Base-by-base conservation (phyloP, 2,329 filamentous ascomycete species). In the Arthrobotrys pseudoclavata region DNA sequence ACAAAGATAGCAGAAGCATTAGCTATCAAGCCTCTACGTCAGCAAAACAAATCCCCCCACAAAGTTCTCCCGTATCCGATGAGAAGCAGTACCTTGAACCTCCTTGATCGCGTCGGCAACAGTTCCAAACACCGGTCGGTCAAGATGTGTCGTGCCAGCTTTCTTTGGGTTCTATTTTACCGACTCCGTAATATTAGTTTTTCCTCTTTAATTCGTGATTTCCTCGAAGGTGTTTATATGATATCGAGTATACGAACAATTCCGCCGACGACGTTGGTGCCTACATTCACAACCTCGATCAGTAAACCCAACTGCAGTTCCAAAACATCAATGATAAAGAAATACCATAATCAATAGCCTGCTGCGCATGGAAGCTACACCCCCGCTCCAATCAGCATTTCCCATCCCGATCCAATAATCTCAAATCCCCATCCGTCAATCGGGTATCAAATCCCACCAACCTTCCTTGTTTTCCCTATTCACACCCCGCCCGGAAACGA, bases 301-400 rank as follows among this genome's bases (percentile, higher is more conserved):
- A 79, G 82, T 84, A 82, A 82, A 83, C 82, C 74, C 24, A 4
- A 79, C 55, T 70, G 12, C 31, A 52, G 53, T 78, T 80, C 24
- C 15, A 24, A 53, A 13, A 9, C 15, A 57, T 79, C 71, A 69
- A 77, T 66, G 79, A 78, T 80, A 48, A 81, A 82, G 7, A 50
- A 50, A 50, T 92, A 96, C 93, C 96, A 86, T 99, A 99, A 85
- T 97, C 96, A 86, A 99, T 97, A 81, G 96, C 96, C 87, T 97
- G 94, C 85, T 93, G 89, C 81, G 96, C 96, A 86, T 99, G 96
- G 89, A 99, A 99, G 82, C 95, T 98, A 82, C 75, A 69, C 64
- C 64, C 79, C 18, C 26, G 42, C 45, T n/a, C 22, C n/a, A 48
- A 42, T 76, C 64, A 75, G 63, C 64, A 76, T 37, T 18, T 26